Conservation (phyloP, 2,329 filamentous ascomycete species). For the Gaeumannomyces tritici region DNA sequence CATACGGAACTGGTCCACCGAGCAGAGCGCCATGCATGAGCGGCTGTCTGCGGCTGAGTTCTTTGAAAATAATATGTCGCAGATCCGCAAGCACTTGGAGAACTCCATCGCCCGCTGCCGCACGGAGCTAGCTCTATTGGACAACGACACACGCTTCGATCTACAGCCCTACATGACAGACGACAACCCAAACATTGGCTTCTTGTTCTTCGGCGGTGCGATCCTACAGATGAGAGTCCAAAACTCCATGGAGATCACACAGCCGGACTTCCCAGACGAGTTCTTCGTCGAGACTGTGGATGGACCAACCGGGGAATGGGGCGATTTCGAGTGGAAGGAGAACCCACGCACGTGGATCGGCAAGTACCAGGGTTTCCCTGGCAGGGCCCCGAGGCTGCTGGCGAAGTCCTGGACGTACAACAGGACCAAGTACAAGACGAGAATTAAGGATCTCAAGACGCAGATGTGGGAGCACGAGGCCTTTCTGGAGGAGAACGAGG, state of each 20-base stretch:
- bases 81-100: background rate
- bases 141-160: background rate
- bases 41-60: background rate
- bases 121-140: background rate
- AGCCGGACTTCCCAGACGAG: background rate
- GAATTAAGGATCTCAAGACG: too few species aligned
- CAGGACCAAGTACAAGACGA: background rate
- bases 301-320: background rate
- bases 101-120: background rate
- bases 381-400: slow-evolving; percentile 26
- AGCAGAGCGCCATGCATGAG: background rate
- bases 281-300: background rate
- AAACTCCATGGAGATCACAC: background rate
- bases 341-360: background rate
- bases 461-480: background rate
- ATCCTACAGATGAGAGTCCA: background rate
- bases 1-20: background rate
- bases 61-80: background rate
- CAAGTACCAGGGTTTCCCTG: slow-evolving; percentile 31
- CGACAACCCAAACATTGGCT: background rate
- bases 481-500: background rate
- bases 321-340: background rate
- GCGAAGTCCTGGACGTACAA: background rate
- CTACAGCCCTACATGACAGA: background rate
- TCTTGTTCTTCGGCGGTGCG: background rate